These are phyloP conservation scores for Xylaria scruposa DNA, from an alignment of 495 filamentous ascomycete species.

Conservation along the genomic window DNA sequence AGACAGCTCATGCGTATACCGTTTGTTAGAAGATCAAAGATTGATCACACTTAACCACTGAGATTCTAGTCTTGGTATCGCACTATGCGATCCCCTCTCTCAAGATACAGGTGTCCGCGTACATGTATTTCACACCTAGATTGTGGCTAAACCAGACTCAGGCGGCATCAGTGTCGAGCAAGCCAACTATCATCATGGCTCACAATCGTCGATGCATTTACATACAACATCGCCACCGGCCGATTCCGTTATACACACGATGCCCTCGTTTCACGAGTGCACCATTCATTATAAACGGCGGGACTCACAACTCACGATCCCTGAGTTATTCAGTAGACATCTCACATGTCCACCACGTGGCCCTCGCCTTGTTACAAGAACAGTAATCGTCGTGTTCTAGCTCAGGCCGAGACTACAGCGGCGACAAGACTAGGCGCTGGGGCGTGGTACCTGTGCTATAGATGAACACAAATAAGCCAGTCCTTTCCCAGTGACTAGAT, in stretches of 20 bases:
- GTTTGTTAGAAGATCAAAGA: background rate
- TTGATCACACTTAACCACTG: background rate
- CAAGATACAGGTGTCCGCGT: background rate
- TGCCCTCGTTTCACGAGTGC: background rate
- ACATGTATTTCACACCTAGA: background rate
- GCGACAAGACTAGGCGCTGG: background rate
- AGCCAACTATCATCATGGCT: background rate
- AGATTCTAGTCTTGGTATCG: background rate
- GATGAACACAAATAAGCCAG: background rate
- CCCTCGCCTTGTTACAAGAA: background rate
- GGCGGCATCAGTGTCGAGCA: background rate
- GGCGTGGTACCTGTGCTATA: background rate
- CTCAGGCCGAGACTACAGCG: too few relatives aligned
- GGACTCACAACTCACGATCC: background rate
- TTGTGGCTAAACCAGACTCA: background rate
- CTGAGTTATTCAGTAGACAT: background rate
- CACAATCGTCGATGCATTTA: background rate
- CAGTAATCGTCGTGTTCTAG: background rate
- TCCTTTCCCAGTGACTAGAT: background rate
- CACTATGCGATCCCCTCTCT: background rate
- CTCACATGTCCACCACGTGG: background rate
- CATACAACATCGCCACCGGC: background rate
- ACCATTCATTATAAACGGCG: background rate
- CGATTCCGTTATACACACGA: background rate
- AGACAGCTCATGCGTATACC: background rate